A percentile compares a stretch with the other conserved stretches of the same genome.
Evolutionary conservation across 305 asterid species (phyloP).

Genomic region (Plantago coronopus): DNA sequence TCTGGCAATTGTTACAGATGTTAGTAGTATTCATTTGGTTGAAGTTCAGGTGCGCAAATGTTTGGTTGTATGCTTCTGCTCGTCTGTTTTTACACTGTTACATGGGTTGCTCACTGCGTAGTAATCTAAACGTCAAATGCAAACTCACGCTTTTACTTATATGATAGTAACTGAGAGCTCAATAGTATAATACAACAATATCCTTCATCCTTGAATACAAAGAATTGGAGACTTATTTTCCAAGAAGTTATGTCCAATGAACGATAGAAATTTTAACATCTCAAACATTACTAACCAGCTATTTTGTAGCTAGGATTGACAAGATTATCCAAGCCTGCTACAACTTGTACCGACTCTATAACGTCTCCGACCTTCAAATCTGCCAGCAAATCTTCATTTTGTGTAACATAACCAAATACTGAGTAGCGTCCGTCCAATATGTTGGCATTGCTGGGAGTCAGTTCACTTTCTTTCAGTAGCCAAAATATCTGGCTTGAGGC

Average conservation of each 20-base stretch:
- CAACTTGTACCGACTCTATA: constrained; percentile 82
- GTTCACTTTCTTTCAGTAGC: constrained; percentile 96
- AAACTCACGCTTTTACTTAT: too few species aligned
- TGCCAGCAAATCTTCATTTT: constrained; percentile 80
- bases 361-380: constrained; percentile 96
- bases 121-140: too few species aligned
- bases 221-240: constrained; percentile 25
- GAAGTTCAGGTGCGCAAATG: too few species aligned
- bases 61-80: too few species aligned
- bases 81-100: too few species aligned
- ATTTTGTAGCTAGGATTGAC: constrained; percentile 96
- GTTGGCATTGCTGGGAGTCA: constrained; percentile 97
- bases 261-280: constrained; percentile 6
- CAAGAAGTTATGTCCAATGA: background rate
- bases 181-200: constrained; percentile 20
- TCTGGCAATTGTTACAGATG: too few species aligned
- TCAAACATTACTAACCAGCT: constrained; percentile 51
- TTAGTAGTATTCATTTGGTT: too few species aligned
- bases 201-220: constrained; percentile 20
- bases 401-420: constrained; percentile 80
- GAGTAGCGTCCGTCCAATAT: constrained; percentile 92
- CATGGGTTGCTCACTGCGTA: too few species aligned
- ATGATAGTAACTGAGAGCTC: background rate
- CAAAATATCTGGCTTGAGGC: constrained; percentile 98
- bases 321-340: constrained; percentile 86